Evolutionary conservation across 192 early-diverging fungal genomes (phyloP), one percentile per base, ranked within the genome.

Genomic region (Coemansia sp.): DNA sequence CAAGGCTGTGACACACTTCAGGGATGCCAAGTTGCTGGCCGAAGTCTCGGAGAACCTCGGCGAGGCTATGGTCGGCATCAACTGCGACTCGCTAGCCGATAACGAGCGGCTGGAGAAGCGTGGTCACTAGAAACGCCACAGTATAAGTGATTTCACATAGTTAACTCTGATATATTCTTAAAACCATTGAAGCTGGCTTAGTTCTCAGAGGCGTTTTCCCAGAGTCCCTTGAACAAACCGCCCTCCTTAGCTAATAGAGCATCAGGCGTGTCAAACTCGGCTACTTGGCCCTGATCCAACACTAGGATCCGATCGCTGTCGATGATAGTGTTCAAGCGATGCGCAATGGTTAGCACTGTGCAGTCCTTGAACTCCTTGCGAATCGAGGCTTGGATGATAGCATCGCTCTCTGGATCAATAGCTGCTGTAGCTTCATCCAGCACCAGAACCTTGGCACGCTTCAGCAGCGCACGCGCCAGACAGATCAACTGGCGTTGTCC

Each of bases 1-100:
- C 74, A 90, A 97, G 80, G 96, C 97, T 68, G 97, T 98, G 24
- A 97, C 96, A 29, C 92, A 99, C 88, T 99, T 85, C 86, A 92
- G 92, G 44, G 92, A 99, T 83, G 77, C 95, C 66, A 89, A 90
- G 77, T 89, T 97, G 36, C 86, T 99, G 31, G 95, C 96, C 44
- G 87, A 90, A 29, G 90, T 98, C 41, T 95, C 94, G 12, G 94
- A 94, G 83, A 86, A 97, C 72, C 88, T 98, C 18, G 96, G 97
- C 67, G 95, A 97, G 85, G 91, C 96, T 40, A 97, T 97, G 96
- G 97, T 99, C 66, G 94, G 95, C 71, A 96, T 98, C 82, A 96
- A 96, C 74, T 79, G 77, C 69, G 71, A 71, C 65, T 78, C 81
- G 20, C 66, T 84, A 46, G 68, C 67, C 16, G 81, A 84, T 15